These are phyloP conservation scores for Naganishia onofrii DNA, from an alignment of 768 basidiomycete genomes.

Conservation along the genomic window DNA sequence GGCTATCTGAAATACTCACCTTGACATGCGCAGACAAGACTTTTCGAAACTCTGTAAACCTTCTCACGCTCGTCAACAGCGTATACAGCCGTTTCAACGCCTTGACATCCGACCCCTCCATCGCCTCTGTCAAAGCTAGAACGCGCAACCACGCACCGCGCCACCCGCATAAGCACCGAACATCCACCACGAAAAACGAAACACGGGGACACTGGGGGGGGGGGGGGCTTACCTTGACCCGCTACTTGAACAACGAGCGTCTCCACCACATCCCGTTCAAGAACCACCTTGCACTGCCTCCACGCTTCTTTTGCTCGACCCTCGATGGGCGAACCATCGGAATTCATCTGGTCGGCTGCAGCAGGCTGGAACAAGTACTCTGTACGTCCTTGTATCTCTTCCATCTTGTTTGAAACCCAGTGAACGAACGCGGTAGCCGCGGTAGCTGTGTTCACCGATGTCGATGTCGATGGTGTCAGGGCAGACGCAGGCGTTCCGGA, in stretches of 20 bases:
- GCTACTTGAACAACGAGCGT: constrained; percentile 30
- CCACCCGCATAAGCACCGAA: too few relatives aligned
- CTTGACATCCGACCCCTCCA: constrained; percentile 37
- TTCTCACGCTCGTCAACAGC: constrained; percentile 34
- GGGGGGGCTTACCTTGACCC: constrained; percentile 39
- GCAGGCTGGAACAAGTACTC: constrained; percentile 20
- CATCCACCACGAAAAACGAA: too few relatives aligned
- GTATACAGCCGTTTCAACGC: constrained; percentile 38
- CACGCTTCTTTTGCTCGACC: constrained; percentile 36
- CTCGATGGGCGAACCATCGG: constrained; percentile 24
- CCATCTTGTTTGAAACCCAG: constrained; percentile 41
- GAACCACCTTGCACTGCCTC: constrained; percentile 30
- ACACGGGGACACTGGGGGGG: too few relatives aligned
- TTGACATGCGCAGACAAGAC: constrained; percentile 42
- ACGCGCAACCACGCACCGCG: not conserved
- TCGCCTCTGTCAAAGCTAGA: constrained; percentile 44
- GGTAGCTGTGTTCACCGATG: not conserved
- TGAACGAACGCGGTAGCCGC: constrained; percentile 37
- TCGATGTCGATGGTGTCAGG: not conserved
- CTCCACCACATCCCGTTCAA: constrained; percentile 34
- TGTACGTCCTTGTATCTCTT: constrained; percentile 40
- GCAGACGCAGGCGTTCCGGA: not conserved
- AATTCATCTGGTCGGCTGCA: not conserved
- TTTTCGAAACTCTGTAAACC: constrained; percentile 37
- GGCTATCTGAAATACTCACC: constrained; percentile 21